Evolutionary conservation across 2,329 filamentous ascomycete species (phyloP), one percentile per base, ranked within the genome.

Genomic region (Lecanosticta acicola): DNA sequence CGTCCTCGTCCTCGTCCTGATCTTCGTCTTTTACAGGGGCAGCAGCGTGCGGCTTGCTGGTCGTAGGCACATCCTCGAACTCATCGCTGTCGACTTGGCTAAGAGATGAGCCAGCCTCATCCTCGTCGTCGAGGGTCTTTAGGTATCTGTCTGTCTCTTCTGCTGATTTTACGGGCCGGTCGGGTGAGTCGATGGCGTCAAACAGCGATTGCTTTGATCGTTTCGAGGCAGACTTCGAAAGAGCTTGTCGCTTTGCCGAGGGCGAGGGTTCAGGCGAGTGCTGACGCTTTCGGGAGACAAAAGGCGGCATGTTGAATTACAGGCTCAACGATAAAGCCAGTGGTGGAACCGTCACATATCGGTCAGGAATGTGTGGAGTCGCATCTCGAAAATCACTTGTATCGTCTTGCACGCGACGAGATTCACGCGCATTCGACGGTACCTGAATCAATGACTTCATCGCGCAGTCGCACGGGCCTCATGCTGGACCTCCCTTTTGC

Each of bases 201-300:
- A 74, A 74, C 8, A 75, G 57, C 9, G 66, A 66, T 32, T 67
- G 61, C 54, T 67, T 71, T 20, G 50, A 56, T 29, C 45, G 48
- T 57, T 60, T 58, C 39, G 50, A 18, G 36, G 54, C 47, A 11
- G 49, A 49, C 32, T 51, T 58, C 18, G 52, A 53, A 17, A 46
- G 17, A 19, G 49, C 41, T 71, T 69, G 7, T 51, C 56, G 46
- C 53, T 69, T 59, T 39, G 62, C 58, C 29, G 54, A 47, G 36
- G 65, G 59, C 24, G 63, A 59, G 20, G 68, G 64, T 1, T 69
- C 65, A 0, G 74, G 68, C 1, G 78, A 77, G 49, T 75, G 77
- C 55, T 80, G 58, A 50, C 82, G 77, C 68, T 88, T 89, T 56
- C 81, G 80, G 39, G 81, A 74, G 13, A 86, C 73, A 54, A 78